Evolutionary conservation across 805 yeast species (phyloP), one percentile per base, ranked within the genome.

Genomic region (Pichia californica): DNA sequence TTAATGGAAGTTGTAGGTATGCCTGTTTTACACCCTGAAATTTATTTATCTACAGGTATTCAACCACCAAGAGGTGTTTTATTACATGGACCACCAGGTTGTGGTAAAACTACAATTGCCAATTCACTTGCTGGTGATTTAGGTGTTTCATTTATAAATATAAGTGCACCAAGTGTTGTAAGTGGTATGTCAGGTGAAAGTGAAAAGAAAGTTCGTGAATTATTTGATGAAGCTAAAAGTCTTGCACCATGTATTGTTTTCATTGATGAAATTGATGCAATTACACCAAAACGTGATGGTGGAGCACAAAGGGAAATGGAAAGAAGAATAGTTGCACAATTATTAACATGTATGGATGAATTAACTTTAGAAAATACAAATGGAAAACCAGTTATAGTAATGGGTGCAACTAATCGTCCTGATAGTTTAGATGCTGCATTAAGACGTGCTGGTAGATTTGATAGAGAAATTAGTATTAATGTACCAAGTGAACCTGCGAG

Each of bases 251-350:
- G 97, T 63, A 66, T 93, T 25, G 75, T 93, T 40, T 93, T 93
- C 57, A 81, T 93, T 57, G 99, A 93, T 66, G 99, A 93, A 62
- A 93, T 93, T 53, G 99, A 93, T 64, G 96, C 99, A 11, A 89
- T 93, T 41, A 93, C 99, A 0, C 99, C 99, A 1, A 93, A 93
- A 59, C 77, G 99, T 66, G 99, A 93, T 61, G 95, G 95, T 23
- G 95, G 95, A 31, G 98, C 96, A n/a, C 97, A 88, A 62, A 73
- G 99, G 54, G 99, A 93, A 65, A 93, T 93, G 98, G 99, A 93
- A 61, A 76, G 93, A 52, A 74, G 99, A 60, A 91, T 93, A 26
- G 99, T 93, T 2, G 98, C 98, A 0, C 99, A 93, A 60, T 70
- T 93, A 48, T 70, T 93, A 34, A 93, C 99, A 0, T 82, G 95